phyloP scores from a whole-genome alignment of 2,329 filamentous ascomycete genomes.

The Berkeleyomyces rouxiae region DNA sequence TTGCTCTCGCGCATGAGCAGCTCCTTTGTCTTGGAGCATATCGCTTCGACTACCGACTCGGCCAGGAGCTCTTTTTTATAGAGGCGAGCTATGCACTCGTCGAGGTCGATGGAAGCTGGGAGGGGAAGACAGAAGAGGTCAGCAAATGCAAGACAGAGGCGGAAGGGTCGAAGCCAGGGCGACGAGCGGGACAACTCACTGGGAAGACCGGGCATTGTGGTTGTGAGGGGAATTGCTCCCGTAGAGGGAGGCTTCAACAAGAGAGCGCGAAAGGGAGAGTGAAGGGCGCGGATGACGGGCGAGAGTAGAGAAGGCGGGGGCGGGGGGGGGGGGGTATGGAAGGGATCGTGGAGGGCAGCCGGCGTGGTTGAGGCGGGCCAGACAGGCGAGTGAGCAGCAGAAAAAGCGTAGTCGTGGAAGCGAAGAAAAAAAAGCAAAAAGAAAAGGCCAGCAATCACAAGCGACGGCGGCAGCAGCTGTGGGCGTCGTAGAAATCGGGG shows the following conservation, averaged over 20 bases:
- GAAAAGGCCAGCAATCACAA: not conserved
- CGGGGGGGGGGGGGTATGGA: not conserved
- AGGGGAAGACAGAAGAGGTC: not conserved
- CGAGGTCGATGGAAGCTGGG: constrained; percentile 84
- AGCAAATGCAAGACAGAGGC: not conserved
- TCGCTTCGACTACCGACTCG: constrained; percentile 94
- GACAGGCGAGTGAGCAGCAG: not conserved
- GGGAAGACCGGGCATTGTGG: constrained; percentile 12
- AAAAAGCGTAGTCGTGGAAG: not conserved
- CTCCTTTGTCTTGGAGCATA: constrained; percentile 98
- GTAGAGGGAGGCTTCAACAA: not conserved
- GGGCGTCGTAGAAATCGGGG: not conserved
- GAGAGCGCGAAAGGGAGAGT: not conserved
- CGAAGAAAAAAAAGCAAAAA: not conserved
- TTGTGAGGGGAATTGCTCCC: not conserved
- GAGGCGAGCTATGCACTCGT: constrained; percentile 92
- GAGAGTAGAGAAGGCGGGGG: not conserved
- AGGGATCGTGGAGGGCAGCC: not conserved
- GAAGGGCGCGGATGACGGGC: no score
- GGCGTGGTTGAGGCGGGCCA: not conserved
- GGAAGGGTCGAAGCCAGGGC: not conserved
- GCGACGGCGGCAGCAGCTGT: no score
- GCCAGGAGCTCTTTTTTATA: constrained; percentile 95
- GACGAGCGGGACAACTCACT: not conserved
- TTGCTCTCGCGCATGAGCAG: constrained; percentile 99